Evolutionary conservation across 139 green algal species (phyloP).

Genomic region (Tetradesmus lagerheimii): DNA sequence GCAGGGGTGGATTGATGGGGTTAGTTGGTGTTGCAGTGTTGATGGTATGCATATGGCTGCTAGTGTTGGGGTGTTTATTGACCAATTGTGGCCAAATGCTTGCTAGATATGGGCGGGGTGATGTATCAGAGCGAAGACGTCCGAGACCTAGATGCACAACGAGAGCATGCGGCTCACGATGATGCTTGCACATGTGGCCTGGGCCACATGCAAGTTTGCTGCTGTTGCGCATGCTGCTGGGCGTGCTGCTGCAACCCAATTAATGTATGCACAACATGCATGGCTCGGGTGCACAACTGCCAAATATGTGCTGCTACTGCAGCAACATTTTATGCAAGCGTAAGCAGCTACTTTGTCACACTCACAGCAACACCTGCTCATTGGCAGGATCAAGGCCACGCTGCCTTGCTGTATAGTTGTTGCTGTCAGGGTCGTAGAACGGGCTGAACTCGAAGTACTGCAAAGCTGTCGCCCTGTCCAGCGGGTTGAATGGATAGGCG

Average conservation of each 20-base stretch:
- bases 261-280: neutral
- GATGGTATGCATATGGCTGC: too few species aligned
- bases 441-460: conserved; percentile 86
- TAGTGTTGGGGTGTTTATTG: too few species aligned
- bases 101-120: too few species aligned
- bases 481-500: conserved; percentile 57
- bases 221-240: too few species aligned
- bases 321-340: neutral
- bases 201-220: too few species aligned
- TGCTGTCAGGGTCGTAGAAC: conserved; percentile 86
- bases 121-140: too few species aligned
- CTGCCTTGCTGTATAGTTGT: conserved; percentile 74
- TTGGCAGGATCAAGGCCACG: conserved; percentile 58
- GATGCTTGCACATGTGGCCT: too few species aligned
- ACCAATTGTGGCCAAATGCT: too few species aligned
- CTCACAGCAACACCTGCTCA: conserved; percentile 12
- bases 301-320: neutral
- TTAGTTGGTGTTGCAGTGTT: too few species aligned
- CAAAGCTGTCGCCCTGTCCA: conserved; percentile 72
- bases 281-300: neutral
- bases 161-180: too few species aligned
- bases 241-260: neutral
- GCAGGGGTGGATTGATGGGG: too few species aligned
- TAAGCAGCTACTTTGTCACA: neutral
- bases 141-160: too few species aligned